Base-by-base conservation (phyloP, 345 rosid genomes). In the Streptanthus diversifolius region DNA sequence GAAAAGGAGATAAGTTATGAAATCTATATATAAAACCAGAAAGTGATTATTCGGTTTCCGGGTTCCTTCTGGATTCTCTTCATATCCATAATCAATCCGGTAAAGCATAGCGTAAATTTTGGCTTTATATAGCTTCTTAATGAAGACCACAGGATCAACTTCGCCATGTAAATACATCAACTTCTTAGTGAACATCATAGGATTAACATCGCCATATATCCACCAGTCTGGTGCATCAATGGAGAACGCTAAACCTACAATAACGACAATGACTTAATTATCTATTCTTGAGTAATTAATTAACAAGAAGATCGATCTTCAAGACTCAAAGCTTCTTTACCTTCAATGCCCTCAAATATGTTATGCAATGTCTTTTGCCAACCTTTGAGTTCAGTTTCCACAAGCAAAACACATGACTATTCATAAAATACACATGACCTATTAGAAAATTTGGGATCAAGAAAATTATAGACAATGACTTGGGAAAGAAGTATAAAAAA, bases 61-160 rank as follows among this genome's bases (percentile, higher is more conserved):
- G 32, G 6, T 12, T 25, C 15, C 79, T 60, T 52, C 30, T 49
- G 79, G 79, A 68, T 75, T 60, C 15, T 75, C 40, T 75, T 68
- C 74, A 25, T 68, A 61, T 60, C 79, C 74, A 35, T 68, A 75
- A 33, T 52, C 64, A 22, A 75, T 33, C 33, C 74, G 40, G 64
- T 5, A 68, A 24, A 43, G 70, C 48, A 52, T 5, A 41, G 60
- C 14, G 63, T 52, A 60, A 52, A 2, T 12, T 52, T 55, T 75
- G 0, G 79, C 74, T 61, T 24, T 53, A 53, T 30, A 58, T 37
- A 75, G 13, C 63, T 52, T 75, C 33, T 43, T 53, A 17, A 68
- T 52, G 64, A 75, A 60, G 33, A 61, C 25, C 4, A 68, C 0
- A 52, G 74, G 79, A 68, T 75, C 74, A 33, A 68, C 40, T 30